Base-by-base conservation (phyloP, 1,139 yeast genomes). In the Kodamaea ohmeri region DNA sequence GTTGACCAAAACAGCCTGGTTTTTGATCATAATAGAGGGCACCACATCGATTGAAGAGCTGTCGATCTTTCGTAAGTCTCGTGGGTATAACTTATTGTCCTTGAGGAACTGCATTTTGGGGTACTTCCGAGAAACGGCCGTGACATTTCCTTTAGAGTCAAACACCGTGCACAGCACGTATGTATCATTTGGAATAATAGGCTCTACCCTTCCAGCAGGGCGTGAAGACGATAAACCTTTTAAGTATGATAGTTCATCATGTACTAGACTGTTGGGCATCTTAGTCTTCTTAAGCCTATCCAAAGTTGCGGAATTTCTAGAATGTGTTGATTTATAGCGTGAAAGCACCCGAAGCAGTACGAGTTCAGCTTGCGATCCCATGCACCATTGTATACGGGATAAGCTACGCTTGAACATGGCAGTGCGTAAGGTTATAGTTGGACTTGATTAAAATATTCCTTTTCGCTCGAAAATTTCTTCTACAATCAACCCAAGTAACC, bases 1-100 rank as follows among this genome's bases (percentile, higher is more conserved):
- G 53, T 87, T 89, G 33, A 92, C 79, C 35, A 92, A 63, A 20
- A 90, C 85, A 27, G 95, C 83, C 51, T 80, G 77, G 4, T 68
- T 64, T 22, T 83, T 76, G 12, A 89, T 83, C 55, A 87, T 72
- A 29, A 92, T 82, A 22, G 92, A 79, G 0, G 98, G 98, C 7
- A 88, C 92, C 25, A 92, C 85, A 58, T 89, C 96, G 44, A 86
- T 82, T 19, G 86, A 75, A 0, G 95, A 87, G 6, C 95, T 83
- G 61, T 92, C 98, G 39, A 94, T 83, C 52, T 87, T 88, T 4
- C 96, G 65, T 38, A 88, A 65, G 57, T 88, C 96, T 48, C 96
- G 71, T 0, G 96, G 95, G 35, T 82, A 73, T 28, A 88, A 62
- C 24, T 85, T 85, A 53, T 87, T 88, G 44, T 84, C 81, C 42